Evolutionary conservation across 2,329 filamentous ascomycete species (phyloP).

Genomic region (Tolypocladium sp.): DNA sequence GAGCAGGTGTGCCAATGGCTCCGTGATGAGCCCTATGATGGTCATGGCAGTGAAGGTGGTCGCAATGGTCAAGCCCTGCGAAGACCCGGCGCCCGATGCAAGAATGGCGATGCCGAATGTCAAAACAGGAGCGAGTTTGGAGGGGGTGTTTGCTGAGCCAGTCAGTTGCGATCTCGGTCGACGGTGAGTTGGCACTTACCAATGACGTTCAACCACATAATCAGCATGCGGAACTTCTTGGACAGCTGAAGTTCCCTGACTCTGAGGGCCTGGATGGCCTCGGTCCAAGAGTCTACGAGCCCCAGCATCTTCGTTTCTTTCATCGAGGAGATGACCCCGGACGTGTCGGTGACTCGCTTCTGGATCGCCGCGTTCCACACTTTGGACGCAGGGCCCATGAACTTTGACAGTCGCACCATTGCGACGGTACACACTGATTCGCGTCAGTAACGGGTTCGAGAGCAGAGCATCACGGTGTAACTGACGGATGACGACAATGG

Average conservation of each 20-base stretch:
- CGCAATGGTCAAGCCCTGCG: neutral
- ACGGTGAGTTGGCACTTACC: conserved; percentile 2
- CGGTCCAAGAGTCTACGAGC: conserved; percentile 6
- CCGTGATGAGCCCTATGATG: conserved; percentile 12
- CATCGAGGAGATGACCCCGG: conserved; percentile 17
- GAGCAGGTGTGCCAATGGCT: conserved; percentile 10
- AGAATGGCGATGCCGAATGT: conserved; percentile 13
- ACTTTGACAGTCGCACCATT: conserved; percentile 3
- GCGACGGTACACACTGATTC: conserved; percentile 5
- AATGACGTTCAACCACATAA: conserved; percentile 11
- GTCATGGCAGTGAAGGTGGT: conserved; percentile 14
- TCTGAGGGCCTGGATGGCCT: conserved; percentile 7
- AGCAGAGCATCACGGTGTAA: neutral
- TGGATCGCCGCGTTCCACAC: conserved; percentile 18
- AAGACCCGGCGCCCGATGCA: neutral
- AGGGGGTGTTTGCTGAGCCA: conserved; percentile 2
- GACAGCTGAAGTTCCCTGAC: conserved; percentile 11
- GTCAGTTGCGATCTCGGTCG: neutral
- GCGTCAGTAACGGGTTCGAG: neutral
- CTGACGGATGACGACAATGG: conserved; percentile 21
- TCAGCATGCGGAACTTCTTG: conserved; percentile 10
- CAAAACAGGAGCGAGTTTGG: conserved; percentile 6
- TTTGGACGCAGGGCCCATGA: conserved; percentile 7
- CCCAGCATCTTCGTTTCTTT: conserved; percentile 24
- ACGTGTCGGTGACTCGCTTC: conserved; percentile 15